Evolutionary conservation across 2,329 filamentous ascomycete genomes (phyloP).

Genomic region (Scleromitrula shiraiana): DNA sequence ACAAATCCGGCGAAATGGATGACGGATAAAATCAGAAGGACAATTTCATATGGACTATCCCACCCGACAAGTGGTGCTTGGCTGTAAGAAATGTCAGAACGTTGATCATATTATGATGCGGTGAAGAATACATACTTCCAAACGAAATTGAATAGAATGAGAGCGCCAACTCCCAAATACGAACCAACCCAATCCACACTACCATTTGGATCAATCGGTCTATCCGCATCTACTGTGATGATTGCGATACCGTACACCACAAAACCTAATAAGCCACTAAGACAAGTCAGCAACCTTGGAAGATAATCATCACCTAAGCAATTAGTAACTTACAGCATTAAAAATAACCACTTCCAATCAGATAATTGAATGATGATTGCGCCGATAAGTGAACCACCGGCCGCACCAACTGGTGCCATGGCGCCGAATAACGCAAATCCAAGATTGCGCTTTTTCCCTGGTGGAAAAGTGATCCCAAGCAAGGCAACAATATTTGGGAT

Average conservation of each 20-base stretch:
- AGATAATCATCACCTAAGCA: background rate
- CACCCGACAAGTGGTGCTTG: conserved; percentile 21
- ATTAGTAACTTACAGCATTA: conserved; percentile 26
- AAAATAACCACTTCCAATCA: conserved; percentile 36
- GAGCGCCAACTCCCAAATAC: conserved; percentile 31
- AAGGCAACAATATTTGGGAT: conserved; percentile 44
- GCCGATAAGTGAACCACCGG: conserved; percentile 33
- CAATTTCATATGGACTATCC: conserved; percentile 13
- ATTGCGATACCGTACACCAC: conserved; percentile 4
- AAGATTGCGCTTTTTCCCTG: conserved; percentile 37
- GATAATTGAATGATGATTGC: conserved; percentile 31
- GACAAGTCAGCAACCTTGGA: background rate
- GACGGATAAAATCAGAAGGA: conserved; percentile 14
- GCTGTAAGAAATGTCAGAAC: conserved; percentile 6
- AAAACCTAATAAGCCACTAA: conserved; percentile 1
- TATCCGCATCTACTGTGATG: conserved; percentile 1
- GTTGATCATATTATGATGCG: background rate
- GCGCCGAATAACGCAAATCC: conserved; percentile 38
- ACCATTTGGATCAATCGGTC: conserved; percentile 26
- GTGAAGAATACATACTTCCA: conserved; percentile 36
- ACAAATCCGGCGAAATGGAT: conserved; percentile 12
- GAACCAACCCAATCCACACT: conserved; percentile 36
- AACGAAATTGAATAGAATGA: conserved; percentile 43
- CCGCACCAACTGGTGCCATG: conserved; percentile 37
- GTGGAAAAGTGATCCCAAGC: conserved; percentile 39